Evolutionary conservation across 1,284 basidiomycete genomes (phyloP).

Genomic region (Xerocomus alliaceus): DNA sequence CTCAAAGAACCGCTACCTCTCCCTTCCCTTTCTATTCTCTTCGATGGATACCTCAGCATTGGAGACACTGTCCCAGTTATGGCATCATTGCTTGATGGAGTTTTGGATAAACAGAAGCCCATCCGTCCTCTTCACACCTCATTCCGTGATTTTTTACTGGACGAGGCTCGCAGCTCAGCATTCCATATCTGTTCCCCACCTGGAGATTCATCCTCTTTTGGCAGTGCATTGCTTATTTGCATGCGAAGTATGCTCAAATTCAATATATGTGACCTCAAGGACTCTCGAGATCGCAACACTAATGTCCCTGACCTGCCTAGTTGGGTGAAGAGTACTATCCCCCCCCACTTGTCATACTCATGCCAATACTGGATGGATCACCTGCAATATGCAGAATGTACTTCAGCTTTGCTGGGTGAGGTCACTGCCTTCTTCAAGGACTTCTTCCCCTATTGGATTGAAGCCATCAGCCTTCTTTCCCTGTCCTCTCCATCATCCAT

Average conservation of each 20-base stretch:
- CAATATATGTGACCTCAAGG: neutral
- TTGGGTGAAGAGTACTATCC: conserved; percentile 1
- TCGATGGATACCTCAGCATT: neutral
- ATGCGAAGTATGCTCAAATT: neutral
- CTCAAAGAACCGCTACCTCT: neutral
- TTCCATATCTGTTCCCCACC: neutral
- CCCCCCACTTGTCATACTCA: conserved; percentile 5
- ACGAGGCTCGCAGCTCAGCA: neutral
- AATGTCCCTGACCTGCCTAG: neutral
- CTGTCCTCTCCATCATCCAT: neutral
- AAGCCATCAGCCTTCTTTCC: conserved; percentile 4
- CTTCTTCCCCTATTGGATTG: conserved; percentile 6
- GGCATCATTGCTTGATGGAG: neutral
- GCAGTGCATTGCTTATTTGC: neutral
- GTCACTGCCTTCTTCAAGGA: conserved; percentile 7
- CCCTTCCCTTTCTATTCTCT: neutral
- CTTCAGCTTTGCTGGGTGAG: neutral
- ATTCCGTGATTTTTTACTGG: conserved; percentile 10
- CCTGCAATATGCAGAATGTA: neutral
- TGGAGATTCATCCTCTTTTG: neutral
- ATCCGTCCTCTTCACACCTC: conserved; percentile 3
- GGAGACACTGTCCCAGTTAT: neutral
- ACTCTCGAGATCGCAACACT: neutral
- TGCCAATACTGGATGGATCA: conserved; percentile 18
- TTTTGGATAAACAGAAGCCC: neutral